Conservation (phyloP, 2,329 filamentous ascomycete species). For the Pyricularia pennisetigena region DNA sequence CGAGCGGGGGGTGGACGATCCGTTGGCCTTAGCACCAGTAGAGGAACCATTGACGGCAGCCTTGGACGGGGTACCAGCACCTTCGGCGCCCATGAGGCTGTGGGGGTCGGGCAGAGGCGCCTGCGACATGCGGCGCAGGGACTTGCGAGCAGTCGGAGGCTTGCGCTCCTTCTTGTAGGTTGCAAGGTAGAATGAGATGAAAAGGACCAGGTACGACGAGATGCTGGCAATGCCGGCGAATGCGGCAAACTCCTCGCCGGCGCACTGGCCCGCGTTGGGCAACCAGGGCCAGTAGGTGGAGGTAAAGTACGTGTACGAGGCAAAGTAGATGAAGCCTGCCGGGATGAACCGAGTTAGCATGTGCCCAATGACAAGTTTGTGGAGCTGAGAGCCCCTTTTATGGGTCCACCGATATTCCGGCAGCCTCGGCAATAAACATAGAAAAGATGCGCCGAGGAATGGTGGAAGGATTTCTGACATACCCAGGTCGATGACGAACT, state of each 20-base stretch:
- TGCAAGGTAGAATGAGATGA: slow-evolving; percentile 97
- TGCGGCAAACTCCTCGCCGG: slow-evolving; percentile 93
- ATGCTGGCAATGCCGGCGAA: slow-evolving; percentile 87
- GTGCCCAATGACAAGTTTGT: neutral
- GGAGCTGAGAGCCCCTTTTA: neutral
- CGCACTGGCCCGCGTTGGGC: slow-evolving; percentile 77
- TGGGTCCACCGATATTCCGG: neutral
- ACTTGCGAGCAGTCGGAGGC: slow-evolving; percentile 71
- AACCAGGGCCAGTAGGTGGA: slow-evolving; percentile 80
- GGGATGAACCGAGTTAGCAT: slow-evolving; percentile 8
- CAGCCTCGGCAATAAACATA: neutral
- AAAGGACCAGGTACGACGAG: slow-evolving; percentile 90
- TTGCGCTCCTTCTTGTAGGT: slow-evolving; percentile 88
- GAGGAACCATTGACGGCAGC: slow-evolving; percentile 43
- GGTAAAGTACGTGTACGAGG: slow-evolving; percentile 97
- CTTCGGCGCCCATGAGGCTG: slow-evolving; percentile 39
- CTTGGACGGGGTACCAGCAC: slow-evolving; percentile 35
- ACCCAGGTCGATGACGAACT: slow-evolving; percentile 96
- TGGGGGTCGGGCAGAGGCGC: slow-evolving; percentile 71
- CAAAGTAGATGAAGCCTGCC: slow-evolving; percentile 92
- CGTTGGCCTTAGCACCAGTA: slow-evolving; percentile 41
- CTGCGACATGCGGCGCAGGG: slow-evolving; percentile 55
- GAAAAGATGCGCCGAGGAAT: neutral
- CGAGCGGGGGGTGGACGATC: slow-evolving; percentile 43
- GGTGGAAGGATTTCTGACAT: slow-evolving; percentile 25